These are phyloP conservation scores for Xylaria hypoxylon DNA, from an alignment of 2,329 filamentous ascomycete genomes.

Conservation along the genomic window DNA sequence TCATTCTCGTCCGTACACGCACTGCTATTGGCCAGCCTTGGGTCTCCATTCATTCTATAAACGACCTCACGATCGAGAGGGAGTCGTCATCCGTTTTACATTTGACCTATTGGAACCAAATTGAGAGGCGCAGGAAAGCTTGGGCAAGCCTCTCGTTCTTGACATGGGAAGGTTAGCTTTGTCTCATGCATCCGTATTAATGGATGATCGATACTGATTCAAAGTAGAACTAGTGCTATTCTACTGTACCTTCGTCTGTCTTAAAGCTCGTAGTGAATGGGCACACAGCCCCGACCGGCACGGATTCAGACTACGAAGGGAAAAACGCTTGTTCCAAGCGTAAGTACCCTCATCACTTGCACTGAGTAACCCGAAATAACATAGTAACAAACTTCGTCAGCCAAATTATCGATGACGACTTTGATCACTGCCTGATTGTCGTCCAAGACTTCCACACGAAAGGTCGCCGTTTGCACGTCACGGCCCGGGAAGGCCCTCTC, in stretches of 20 bases:
- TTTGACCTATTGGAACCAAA: slow-evolving; percentile 64
- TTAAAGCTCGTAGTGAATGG: slow-evolving; percentile 64
- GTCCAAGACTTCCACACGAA: slow-evolving; percentile 62
- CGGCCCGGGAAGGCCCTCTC: slow-evolving; percentile 66
- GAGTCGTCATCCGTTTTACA: slow-evolving; percentile 60
- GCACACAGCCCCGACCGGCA: slow-evolving; percentile 58
- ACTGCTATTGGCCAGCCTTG: slow-evolving; percentile 54
- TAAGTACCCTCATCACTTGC: slow-evolving; percentile 51
- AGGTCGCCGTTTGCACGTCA: slow-evolving; percentile 66
- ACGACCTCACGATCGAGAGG: slow-evolving; percentile 66
- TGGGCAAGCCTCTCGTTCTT: slow-evolving; percentile 69
- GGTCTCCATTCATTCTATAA: slow-evolving; percentile 64
- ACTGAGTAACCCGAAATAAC: not conserved
- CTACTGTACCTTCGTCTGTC: slow-evolving; percentile 67
- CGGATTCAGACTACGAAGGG: slow-evolving; percentile 62
- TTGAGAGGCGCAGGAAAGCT: slow-evolving; percentile 57
- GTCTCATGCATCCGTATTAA: not conserved
- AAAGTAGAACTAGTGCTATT: slow-evolving; percentile 68
- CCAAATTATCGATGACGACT: slow-evolving; percentile 67
- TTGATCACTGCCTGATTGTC: slow-evolving; percentile 65
- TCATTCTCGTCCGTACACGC: slow-evolving; percentile 59
- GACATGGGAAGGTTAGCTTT: slow-evolving; percentile 68
- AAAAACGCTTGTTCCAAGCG: slow-evolving; percentile 68
- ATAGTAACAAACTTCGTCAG: slow-evolving; percentile 51
- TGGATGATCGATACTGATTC: slow-evolving; percentile 33